Percentiles rank a stretch among this genome's conserved stretches.
Conservation (phyloP, 306 rosid genomes). For the Quercus ilex region DNA sequence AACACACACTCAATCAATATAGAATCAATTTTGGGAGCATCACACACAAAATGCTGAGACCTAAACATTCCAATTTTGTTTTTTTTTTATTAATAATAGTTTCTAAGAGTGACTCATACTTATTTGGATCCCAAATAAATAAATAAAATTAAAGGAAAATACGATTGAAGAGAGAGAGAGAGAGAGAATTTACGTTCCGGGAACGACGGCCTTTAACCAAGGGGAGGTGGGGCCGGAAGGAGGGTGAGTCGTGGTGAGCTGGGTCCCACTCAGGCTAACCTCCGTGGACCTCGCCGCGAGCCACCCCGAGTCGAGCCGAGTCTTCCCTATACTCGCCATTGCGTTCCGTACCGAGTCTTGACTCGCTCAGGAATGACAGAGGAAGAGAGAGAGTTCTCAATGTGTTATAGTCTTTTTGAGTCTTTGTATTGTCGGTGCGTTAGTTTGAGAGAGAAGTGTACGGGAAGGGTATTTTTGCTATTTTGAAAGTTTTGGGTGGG, state of each 20-base stretch:
- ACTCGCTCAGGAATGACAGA: not conserved
- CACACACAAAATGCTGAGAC: not conserved
- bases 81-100: too few species aligned
- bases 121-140: not conserved
- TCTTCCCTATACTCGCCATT: constrained; percentile 45
- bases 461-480: too few species aligned
- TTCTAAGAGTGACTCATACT: not conserved
- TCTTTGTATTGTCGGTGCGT: not conserved
- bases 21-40: too few species aligned
- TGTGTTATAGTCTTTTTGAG: not conserved
- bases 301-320: constrained; percentile 69
- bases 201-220: constrained; percentile 83
- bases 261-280: constrained; percentile 57
- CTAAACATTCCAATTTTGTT: not conserved
- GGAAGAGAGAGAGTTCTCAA: not conserved
- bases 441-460: not conserved
- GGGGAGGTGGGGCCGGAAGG: constrained; percentile 63
- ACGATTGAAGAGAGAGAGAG: not conserved
- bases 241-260: constrained; percentile 82
- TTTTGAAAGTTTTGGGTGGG: not conserved
- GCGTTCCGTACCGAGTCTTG: not conserved
- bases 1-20: too few species aligned
- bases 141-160: not conserved
- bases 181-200: constrained; percentile 78
- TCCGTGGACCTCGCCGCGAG: constrained; percentile 79